Conservation (phyloP, 2,329 filamentous ascomycete genomes). For the Blumeriella jaapii region DNA sequence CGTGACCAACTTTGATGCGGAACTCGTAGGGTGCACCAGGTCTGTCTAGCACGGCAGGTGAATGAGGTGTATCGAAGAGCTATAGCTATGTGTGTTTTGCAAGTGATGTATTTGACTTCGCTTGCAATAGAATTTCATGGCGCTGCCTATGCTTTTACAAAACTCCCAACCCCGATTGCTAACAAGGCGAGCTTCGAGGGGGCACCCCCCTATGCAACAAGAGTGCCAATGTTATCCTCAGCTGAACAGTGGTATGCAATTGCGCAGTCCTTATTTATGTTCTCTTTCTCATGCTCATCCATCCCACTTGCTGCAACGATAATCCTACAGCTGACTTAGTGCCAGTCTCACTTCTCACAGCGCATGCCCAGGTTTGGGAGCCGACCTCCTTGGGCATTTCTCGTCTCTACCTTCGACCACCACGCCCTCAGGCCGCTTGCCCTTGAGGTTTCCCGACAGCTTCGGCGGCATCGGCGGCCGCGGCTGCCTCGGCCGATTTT, state of each 20-base stretch:
- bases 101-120: not conserved
- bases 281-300: too few species aligned
- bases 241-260: conserved; percentile 14
- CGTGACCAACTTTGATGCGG: too few species aligned
- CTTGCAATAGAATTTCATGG: conserved; percentile 5
- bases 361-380: too few species aligned
- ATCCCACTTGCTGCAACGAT: conserved; percentile 5
- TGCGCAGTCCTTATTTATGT: too few species aligned
- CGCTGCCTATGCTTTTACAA: conserved; percentile 22
- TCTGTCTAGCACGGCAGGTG: too few species aligned
- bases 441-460: too few species aligned
- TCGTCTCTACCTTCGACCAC: conserved; percentile 10
- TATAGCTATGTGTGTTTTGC: too few species aligned
- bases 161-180: conserved; percentile 17
- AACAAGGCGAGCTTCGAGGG: conserved; percentile 10
- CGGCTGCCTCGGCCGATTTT: conserved; percentile 44
- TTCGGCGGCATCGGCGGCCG: conserved; percentile 18
- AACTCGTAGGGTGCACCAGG: too few species aligned
- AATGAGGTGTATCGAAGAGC: too few species aligned
- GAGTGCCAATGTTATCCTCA: conserved; percentile 12
- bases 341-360: not conserved
- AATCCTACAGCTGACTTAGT: conserved; percentile 7
- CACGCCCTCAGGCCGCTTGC: too few species aligned
- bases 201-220: conserved; percentile 13
- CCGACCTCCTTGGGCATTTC: too few species aligned